These are phyloP conservation scores for Boletus vermiculosoides DNA, from an alignment of 768 basidiomycete species.

Conservation along the genomic window DNA sequence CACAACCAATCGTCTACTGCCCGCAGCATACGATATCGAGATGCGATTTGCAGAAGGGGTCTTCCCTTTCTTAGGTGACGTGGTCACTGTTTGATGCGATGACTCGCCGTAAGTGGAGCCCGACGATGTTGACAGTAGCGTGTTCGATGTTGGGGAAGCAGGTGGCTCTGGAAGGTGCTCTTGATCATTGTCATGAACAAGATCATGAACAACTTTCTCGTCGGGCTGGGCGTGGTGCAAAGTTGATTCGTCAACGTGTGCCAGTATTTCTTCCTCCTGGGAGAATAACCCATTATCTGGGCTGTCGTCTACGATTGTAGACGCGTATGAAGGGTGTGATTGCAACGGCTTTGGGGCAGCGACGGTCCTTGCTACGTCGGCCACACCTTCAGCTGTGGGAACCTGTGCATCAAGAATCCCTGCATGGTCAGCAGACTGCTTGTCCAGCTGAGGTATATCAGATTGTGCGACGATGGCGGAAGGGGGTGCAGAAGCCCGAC, in stretches of 20 bases:
- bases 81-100: conserved; percentile 32
- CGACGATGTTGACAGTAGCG: conserved; percentile 35
- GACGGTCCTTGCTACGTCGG: conserved; percentile 4
- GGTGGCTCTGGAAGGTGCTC: conserved; percentile 62
- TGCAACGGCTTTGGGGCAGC: conserved; percentile 36
- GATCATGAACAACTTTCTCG: conserved; percentile 18
- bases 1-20: conserved; percentile 80
- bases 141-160: conserved; percentile 54
- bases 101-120: conserved; percentile 46
- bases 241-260: conserved; percentile 18
- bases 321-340: conserved; percentile 45
- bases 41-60: conserved; percentile 77
- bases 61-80: conserved; percentile 36
- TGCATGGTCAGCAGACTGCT: conserved; percentile 48
- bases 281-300: conserved; percentile 31
- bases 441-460: conserved; percentile 40
- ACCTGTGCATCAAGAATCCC: conserved; percentile 47
- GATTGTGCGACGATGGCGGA: conserved; percentile 29
- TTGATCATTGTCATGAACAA: conserved; percentile 23
- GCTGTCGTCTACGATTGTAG: conserved; percentile 52
- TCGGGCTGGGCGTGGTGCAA: conserved; percentile 19
- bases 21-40: conserved; percentile 94
- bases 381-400: conserved; percentile 8
- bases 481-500: conserved; percentile 38
- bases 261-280: conserved; percentile 27